These are phyloP conservation scores for Phytomonas francai DNA, from an alignment of 208 protist genomes.

Conservation along the genomic window DNA sequence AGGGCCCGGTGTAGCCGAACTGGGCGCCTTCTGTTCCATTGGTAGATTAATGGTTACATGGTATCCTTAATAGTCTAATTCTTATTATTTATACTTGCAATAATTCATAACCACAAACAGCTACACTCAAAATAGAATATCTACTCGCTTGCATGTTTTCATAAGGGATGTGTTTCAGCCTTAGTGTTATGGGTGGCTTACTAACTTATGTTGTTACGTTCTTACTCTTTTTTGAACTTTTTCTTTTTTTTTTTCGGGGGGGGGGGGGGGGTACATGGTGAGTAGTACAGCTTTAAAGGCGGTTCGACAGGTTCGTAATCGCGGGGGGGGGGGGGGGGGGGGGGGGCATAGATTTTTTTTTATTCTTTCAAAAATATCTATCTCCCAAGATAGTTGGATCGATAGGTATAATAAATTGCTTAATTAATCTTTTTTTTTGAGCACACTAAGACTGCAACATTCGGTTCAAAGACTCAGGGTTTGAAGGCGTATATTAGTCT, in stretches of 20 bases:
- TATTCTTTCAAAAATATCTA: background rate
- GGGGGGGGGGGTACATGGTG: too few relatives aligned
- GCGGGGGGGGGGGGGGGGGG: too few relatives aligned
- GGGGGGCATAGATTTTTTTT: background rate
- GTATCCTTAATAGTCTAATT: background rate
- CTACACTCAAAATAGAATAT: slow-evolving; percentile 4
- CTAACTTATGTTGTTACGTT: slow-evolving; percentile 9
- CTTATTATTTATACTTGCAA: background rate
- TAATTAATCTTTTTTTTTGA: background rate
- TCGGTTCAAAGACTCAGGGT: background rate
- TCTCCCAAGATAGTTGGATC: background rate
- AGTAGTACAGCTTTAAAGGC: too few relatives aligned
- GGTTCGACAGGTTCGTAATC: too few relatives aligned
- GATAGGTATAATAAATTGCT: background rate
- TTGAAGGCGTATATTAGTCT: background rate
- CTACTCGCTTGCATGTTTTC: slow-evolving; percentile 14
- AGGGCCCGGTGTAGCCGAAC: background rate
- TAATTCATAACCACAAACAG: background rate
- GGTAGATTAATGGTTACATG: background rate
- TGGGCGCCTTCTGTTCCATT: background rate
- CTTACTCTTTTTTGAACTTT: slow-evolving; percentile 4
- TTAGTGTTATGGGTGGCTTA: background rate
- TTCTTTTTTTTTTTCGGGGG: too few relatives aligned
- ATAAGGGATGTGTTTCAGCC: background rate
- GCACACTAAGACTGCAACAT: background rate